A percentile compares a stretch with the other conserved stretches of the same genome.
These are phyloP conservation scores for Saccharomycopsis fermentans DNA, from an alignment of 805 yeast species.

Conservation along the genomic window DNA sequence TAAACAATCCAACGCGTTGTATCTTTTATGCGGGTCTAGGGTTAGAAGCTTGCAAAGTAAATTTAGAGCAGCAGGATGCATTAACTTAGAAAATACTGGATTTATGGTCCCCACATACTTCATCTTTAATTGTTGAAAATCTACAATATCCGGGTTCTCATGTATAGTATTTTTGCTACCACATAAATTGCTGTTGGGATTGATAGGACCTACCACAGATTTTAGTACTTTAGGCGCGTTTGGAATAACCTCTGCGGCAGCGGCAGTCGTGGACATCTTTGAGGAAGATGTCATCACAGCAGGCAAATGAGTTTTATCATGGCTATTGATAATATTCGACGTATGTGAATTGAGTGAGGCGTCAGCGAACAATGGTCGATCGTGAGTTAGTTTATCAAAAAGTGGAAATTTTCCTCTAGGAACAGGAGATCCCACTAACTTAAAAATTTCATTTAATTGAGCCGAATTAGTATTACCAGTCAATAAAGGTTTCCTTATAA, in stretches of 20 bases:
- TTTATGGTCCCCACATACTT: constrained; percentile 34
- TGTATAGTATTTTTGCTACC: background rate
- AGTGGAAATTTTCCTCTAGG: constrained; percentile 10
- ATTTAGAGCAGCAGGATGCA: constrained; percentile 37
- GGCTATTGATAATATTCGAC: background rate
- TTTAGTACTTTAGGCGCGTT: background rate
- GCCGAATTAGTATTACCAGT: constrained; percentile 81
- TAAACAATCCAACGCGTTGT: constrained; percentile 73
- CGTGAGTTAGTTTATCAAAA: constrained; percentile 15
- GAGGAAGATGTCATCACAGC: background rate
- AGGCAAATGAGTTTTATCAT: background rate
- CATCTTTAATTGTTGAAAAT: constrained; percentile 17
- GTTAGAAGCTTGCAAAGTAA: constrained; percentile 53
- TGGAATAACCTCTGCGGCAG: background rate
- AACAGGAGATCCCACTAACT: constrained; percentile 72
- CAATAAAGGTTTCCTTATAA: constrained; percentile 68
- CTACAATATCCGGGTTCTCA: constrained; percentile 3
- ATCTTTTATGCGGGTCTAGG: constrained; percentile 62
- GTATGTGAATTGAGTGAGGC: background rate
- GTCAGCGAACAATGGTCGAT: constrained; percentile 6
- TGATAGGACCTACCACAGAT: background rate
- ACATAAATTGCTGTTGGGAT: background rate
- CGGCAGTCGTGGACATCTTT: background rate
- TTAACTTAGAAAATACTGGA: constrained; percentile 35
- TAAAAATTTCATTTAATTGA: constrained; percentile 76